Evolutionary conservation across 1,139 yeast genomes (phyloP), one percentile per base, ranked within the genome.

Genomic region (Geotrichum macrosporum): DNA sequence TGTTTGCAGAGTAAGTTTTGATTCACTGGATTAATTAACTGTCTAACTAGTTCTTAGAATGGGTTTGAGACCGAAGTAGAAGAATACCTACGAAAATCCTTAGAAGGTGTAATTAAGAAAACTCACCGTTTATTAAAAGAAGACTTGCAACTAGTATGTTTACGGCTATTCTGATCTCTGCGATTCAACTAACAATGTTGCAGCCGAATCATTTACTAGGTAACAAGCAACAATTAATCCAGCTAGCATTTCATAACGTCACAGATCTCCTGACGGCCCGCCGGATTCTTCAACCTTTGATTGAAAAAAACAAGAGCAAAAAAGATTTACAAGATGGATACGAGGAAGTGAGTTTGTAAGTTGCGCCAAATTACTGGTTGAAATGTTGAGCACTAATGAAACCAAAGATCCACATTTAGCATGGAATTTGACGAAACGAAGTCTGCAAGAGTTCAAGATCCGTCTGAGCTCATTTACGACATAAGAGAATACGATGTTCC

Each of bases 401-500:
- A 33, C 29, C 36, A 35, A 45, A 15, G 50, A 46, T 35, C 54
- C 36, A 39, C 53, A 1, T 47, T 52, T 16, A 51, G 49, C 15
- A 48, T 47, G 40, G 62, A 55, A 29, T 55, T 58, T 35, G 63
- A 63, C 29, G 51, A 60, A 48, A 46, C 40, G 38, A 50, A 48
- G 26, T 44, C 32, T 35, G 51, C 40, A 30, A 27, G 27, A 21
- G 33, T 20, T 57, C 55, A 49, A 13, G 88, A 84, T 55, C 83
- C 92, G 0, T 69, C 80, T 10, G 79, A 80, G 34, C 74, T 72
- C 47, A 77, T 94, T 26, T 80, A 80, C 50, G 98, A 89, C 58
- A 76, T 92, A 29, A 75, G 92, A 56, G 99, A 94, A 63, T 89
- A 85, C 58, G 99, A 94, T 62, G 97, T 94, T 1, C 98, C 98